These are phyloP conservation scores for Heterobasidion parviporum DNA, from an alignment of 1,284 basidiomycete species.

Conservation along the genomic window DNA sequence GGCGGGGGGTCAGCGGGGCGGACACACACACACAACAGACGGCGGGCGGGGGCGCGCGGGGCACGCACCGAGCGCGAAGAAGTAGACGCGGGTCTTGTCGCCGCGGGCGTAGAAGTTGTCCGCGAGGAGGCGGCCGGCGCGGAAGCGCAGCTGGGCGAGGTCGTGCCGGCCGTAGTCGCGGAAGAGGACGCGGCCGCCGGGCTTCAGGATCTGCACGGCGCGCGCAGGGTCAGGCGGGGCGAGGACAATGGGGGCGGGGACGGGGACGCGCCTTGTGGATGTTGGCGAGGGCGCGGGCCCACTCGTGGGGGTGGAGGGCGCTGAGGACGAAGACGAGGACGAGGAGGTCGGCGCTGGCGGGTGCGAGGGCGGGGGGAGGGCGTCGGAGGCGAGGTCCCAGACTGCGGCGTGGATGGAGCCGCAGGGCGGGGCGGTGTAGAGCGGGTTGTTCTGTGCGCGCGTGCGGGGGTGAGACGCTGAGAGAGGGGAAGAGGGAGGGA, in stretches of 20 bases:
- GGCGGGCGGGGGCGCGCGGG: too few species aligned
- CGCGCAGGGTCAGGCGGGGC: not conserved
- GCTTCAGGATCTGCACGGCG: conserved; percentile 74
- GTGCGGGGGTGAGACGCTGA: too few species aligned
- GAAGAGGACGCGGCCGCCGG: conserved; percentile 77
- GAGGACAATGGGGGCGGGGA: not conserved
- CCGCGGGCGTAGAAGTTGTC: conserved; percentile 94
- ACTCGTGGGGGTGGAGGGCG: conserved; percentile 91
- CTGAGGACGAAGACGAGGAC: conserved; percentile 95
- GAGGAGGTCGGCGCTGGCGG: conserved; percentile 75
- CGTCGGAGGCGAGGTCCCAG: conserved; percentile 80
- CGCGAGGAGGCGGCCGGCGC: conserved; percentile 77
- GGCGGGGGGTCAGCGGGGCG: too few species aligned
- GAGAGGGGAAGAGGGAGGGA: not conserved
- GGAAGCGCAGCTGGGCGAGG: conserved; percentile 90
- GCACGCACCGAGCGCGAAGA: conserved; percentile 74
- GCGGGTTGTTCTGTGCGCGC: conserved; percentile 43
- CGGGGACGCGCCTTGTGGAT: conserved; percentile 53
- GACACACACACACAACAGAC: too few species aligned
- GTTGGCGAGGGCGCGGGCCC: conserved; percentile 82
- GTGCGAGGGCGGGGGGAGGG: conserved; percentile 61
- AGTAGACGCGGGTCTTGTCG: conserved; percentile 95
- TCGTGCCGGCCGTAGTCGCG: conserved; percentile 96
- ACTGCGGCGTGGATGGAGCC: conserved; percentile 77
- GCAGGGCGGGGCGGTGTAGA: conserved; percentile 62